Conservation (phyloP, 1,284 basidiomycete species). For the Cystobasidium pallidum region DNA sequence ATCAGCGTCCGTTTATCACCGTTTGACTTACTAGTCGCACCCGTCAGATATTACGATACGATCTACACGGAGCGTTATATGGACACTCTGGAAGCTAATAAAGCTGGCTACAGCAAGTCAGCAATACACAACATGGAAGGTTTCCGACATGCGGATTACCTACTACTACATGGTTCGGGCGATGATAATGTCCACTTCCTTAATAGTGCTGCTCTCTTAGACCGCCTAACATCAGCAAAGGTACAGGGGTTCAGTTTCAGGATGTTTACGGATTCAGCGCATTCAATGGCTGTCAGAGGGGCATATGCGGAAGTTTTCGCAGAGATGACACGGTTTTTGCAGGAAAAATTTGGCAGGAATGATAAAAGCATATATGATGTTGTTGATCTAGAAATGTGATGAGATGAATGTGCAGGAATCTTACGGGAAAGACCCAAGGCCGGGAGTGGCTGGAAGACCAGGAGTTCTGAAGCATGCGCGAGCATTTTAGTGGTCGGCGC, state of each 20-base stretch:
- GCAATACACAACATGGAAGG: constrained; percentile 82
- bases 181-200: constrained; percentile 76
- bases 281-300: constrained; percentile 62
- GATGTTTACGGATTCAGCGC: constrained; percentile 87
- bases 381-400: no score
- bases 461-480: no score
- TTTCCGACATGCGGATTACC: constrained; percentile 75
- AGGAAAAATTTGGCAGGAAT: constrained; percentile 78
- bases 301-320: constrained; percentile 83
- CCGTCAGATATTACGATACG: constrained; percentile 64
- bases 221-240: constrained; percentile 79
- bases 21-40: no score
- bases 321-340: constrained; percentile 79
- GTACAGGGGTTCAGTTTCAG: constrained; percentile 83
- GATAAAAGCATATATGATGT: neutral
- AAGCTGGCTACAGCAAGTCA: constrained; percentile 77
- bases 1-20: no score
- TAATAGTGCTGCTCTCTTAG: constrained; percentile 85
- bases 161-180: constrained; percentile 87
- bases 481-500: no score
- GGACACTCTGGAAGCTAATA: constrained; percentile 77
- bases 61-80: constrained; percentile 88
- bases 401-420: no score
- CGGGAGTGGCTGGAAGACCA: no score
- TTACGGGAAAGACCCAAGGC: no score